Evolutionary conservation across 305 asterid genomes (phyloP).

Genomic region (Withania somnifera): DNA sequence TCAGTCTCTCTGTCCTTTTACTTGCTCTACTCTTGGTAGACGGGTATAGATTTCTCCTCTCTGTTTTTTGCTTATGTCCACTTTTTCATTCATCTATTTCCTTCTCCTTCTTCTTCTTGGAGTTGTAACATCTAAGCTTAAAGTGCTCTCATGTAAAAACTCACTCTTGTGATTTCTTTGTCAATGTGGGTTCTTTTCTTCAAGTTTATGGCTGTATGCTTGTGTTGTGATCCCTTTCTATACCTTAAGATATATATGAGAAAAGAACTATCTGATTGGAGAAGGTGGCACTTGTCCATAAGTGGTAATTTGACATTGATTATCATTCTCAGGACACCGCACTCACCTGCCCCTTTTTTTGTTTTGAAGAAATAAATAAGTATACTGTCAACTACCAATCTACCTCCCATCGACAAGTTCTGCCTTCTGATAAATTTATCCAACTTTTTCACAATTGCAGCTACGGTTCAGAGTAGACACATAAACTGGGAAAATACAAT

Average conservation of each 20-base stretch:
- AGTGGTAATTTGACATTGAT: neutral
- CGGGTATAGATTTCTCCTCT: too few species aligned
- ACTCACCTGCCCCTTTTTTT: neutral
- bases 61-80: too few species aligned
- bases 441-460: neutral
- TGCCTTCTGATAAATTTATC: neutral
- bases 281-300: neutral
- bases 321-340: neutral
- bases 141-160: too few species aligned
- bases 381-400: neutral
- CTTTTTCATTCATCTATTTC: too few species aligned
- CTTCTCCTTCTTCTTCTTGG: too few species aligned
- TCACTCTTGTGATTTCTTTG: too few species aligned
- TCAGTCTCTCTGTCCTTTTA: too few species aligned
- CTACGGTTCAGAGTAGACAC: neutral
- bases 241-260: neutral
- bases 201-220: too few species aligned
- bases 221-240: neutral
- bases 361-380: neutral
- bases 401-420: neutral
- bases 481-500: neutral
- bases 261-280: neutral
- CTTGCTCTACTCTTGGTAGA: too few species aligned
- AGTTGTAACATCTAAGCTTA: too few species aligned
- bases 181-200: too few species aligned